These are phyloP conservation scores for Trypanosoma lewisi DNA, from an alignment of 208 protist species.

Conservation along the genomic window DNA sequence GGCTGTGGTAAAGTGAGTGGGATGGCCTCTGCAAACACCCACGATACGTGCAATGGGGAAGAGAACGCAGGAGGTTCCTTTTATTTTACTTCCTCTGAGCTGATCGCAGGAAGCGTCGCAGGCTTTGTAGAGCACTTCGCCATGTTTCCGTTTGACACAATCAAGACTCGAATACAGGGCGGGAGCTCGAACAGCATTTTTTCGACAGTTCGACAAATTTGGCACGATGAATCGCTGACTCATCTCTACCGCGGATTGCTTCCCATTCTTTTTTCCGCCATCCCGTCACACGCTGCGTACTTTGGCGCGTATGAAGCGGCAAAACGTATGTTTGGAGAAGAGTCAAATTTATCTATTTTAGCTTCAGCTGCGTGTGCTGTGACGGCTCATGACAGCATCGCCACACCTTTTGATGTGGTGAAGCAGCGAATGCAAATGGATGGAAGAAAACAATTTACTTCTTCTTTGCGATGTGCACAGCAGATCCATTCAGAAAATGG, in stretches of 20 bases:
- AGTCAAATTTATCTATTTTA: slow-evolving; percentile 44
- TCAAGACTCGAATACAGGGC: slow-evolving; percentile 91
- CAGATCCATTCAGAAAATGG: slow-evolving; percentile 59
- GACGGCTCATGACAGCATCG: slow-evolving; percentile 87
- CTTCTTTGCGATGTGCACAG: slow-evolving; percentile 47
- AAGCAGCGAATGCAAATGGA: slow-evolving; percentile 95
- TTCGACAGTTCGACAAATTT: slow-evolving; percentile 32
- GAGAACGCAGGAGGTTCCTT: slow-evolving; percentile 17
- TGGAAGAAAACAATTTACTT: slow-evolving; percentile 39
- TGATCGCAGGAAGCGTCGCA: slow-evolving; percentile 77
- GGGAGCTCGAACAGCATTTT: slow-evolving; percentile 32
- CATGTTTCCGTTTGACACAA: slow-evolving; percentile 94
- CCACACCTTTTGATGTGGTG: slow-evolving; percentile 93
- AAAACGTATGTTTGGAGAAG: slow-evolving; percentile 66
- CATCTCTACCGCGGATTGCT: slow-evolving; percentile 83
- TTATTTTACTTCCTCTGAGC: slow-evolving; percentile 43
- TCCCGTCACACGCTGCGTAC: slow-evolving; percentile 91
- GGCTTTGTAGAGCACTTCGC: slow-evolving; percentile 90
- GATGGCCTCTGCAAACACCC: slow-evolving; percentile 10
- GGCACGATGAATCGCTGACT: slow-evolving; percentile 50
- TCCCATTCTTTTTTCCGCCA: slow-evolving; percentile 77
- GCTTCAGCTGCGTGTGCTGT: slow-evolving; percentile 65
- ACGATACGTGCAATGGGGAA: not conserved
- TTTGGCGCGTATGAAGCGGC: slow-evolving; percentile 91
- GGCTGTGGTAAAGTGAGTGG: not conserved